Evolutionary conservation across 352 stramenopile species (phyloP), one percentile per base, ranked within the genome.

Genomic region (Phytophthora pistaciae): DNA sequence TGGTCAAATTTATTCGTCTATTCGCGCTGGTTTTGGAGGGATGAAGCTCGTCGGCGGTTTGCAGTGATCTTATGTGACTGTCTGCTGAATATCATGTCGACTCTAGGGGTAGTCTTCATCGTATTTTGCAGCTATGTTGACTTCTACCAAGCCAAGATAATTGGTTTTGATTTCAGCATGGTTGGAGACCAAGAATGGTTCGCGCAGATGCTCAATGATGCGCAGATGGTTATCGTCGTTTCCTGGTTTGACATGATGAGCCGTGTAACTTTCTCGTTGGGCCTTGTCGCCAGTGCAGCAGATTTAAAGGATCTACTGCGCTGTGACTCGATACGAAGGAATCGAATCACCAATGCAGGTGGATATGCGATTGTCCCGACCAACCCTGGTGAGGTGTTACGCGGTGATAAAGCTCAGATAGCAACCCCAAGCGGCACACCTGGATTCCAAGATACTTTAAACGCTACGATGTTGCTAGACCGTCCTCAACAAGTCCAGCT

Each of bases 201-300:
- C 48, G 67, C 63, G 33, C 52, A 72, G 56, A 68, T 68, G 63
- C 31, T 76, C 9, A 77, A 74, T 40, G 70, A 82, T 70, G 46
- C 66, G 25, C 62, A 70, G 57, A 20, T 79, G 8, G n/a, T 75
- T n/a, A 52, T 79, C 5, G 61, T 79, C 6, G 66, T 36, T 38
- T 75, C 67, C 18, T 75, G 67, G 66, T 11, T n/a, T 3, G 72
- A 79, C 53, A 42, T 75, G 10, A 20, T 38, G 3, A 61, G 31
- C 5, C 58, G 63, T 1, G 29, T 66, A 1, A 55, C 69, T 25
- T 52, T 52, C 44, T 52, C 44, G 44, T 52, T 52, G 44, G 44
- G 44, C n/a, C 18, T 52, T 52, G 44, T 52, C 7, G 44, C n/a
- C 9, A 11, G 7, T 3, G 18, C 18, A 11, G 36, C 44, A 0